Percentiles rank a stretch among this genome's conserved stretches.
phyloP scores from a whole-genome alignment of 1,139 yeast species.

The Eremothecium gossypii region DNA sequence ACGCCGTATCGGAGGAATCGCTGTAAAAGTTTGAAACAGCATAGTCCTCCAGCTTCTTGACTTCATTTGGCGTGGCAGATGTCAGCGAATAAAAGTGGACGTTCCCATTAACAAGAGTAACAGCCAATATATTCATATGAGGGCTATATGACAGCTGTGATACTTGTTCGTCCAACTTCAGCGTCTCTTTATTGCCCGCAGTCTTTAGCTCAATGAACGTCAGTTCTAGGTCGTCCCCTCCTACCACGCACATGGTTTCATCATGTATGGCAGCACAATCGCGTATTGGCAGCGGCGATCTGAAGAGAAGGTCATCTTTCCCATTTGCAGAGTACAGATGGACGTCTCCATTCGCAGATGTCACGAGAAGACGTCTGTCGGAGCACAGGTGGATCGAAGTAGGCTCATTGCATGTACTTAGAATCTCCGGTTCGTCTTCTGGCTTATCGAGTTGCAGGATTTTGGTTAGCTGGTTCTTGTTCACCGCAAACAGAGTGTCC shows the following conservation, averaged over 20 bases:
- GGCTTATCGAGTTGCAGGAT: constrained; percentile 19
- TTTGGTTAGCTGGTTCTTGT: constrained; percentile 25
- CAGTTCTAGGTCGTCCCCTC: constrained; percentile 68
- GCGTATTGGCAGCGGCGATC: constrained; percentile 51
- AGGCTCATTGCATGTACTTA: constrained; percentile 19
- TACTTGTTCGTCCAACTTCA: constrained; percentile 46
- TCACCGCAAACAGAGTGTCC: constrained; percentile 21
- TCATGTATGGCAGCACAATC: constrained; percentile 59
- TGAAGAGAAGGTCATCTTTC: constrained; percentile 16
- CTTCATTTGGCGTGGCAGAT: constrained; percentile 33
- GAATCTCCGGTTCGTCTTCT: constrained; percentile 28
- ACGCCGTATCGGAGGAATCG: constrained; percentile 25
- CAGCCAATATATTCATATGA: constrained; percentile 49
- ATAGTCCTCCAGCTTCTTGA: constrained; percentile 37
- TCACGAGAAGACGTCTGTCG: constrained; percentile 12
- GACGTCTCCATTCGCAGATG: constrained; percentile 25
- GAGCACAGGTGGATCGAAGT: constrained; percentile 12
- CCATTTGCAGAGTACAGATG: constrained; percentile 12
- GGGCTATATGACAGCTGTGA: constrained; percentile 54
- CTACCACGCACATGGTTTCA: constrained; percentile 59
- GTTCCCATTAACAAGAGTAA: constrained; percentile 60
- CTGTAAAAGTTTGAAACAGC: constrained; percentile 31
- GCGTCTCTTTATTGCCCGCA: constrained; percentile 24
- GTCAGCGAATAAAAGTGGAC: constrained; percentile 56
- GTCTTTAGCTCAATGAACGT: constrained; percentile 42